A percentile compares a stretch with the other conserved stretches of the same genome.
Evolutionary conservation across 169 alveolate genomes (phyloP).

Genomic region (Plasmodium sp.): DNA sequence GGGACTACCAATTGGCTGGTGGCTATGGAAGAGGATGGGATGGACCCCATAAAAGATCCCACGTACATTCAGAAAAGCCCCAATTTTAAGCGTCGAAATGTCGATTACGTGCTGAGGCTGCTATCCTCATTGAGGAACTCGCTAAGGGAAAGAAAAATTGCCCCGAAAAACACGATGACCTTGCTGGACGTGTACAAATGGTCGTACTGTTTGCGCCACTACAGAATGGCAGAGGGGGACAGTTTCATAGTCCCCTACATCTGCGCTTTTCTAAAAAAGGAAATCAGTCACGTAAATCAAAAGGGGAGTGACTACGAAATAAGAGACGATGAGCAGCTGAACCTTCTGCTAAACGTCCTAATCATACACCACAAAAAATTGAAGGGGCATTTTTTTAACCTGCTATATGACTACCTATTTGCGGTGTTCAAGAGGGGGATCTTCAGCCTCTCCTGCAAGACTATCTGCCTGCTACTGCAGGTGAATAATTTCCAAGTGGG

Average conservation of each 20-base stretch:
- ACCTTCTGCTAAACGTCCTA: constrained; percentile 22
- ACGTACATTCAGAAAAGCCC: not conserved
- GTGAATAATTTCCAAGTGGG: constrained; percentile 23
- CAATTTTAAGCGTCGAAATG: not conserved
- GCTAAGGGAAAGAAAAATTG: not conserved
- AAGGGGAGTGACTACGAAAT: constrained; percentile 6
- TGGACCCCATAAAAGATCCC: not conserved
- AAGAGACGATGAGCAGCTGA: not conserved
- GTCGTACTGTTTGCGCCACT: constrained; percentile 33
- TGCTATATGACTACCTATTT: constrained; percentile 49
- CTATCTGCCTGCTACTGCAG: constrained; percentile 44
- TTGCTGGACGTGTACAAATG: constrained; percentile 35
- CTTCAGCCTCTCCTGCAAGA: constrained; percentile 22
- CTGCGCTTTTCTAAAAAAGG: constrained; percentile 49
- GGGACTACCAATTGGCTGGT: not conserved
- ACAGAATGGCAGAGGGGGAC: not conserved
- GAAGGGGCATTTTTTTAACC: constrained; percentile 26
- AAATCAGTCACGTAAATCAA: constrained; percentile 10
- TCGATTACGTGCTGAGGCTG: constrained; percentile 29
- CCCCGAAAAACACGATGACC: not conserved
- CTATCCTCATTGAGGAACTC: not conserved
- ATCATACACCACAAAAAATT: constrained; percentile 11
- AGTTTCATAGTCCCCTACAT: constrained; percentile 32
- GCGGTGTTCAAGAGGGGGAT: not conserved
- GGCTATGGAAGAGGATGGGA: not conserved